These are phyloP conservation scores for Phytophthora cactorum DNA, from an alignment of 352 stramenopile genomes.

Conservation along the genomic window DNA sequence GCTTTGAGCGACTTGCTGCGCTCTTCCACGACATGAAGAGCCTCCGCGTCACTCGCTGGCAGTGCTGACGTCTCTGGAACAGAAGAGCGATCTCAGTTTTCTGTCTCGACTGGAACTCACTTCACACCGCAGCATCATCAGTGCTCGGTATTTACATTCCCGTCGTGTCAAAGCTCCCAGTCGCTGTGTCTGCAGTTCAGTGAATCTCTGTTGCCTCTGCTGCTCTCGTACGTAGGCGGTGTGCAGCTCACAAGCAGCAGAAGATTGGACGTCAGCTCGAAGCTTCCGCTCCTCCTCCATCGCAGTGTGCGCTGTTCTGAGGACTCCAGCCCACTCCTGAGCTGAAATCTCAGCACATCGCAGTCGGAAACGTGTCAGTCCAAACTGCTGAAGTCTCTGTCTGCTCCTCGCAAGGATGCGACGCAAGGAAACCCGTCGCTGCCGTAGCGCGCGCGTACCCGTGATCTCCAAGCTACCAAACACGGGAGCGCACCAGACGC, in stretches of 20 bases:
- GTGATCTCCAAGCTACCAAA: slow-evolving; percentile 18
- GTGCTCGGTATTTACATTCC: slow-evolving; percentile 18
- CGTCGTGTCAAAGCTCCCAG: slow-evolving; percentile 21
- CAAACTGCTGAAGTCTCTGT: slow-evolving; percentile 12
- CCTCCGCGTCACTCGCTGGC: slow-evolving; percentile 4
- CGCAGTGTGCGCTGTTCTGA: slow-evolving; percentile 43
- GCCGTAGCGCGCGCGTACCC: not conserved
- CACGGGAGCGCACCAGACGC: slow-evolving; percentile 4
- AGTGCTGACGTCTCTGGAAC: slow-evolving; percentile 28
- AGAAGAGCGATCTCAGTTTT: slow-evolving; percentile 26
- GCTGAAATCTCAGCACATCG: slow-evolving; percentile 37
- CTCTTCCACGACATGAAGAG: slow-evolving; percentile 26
- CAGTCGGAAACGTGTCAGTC: slow-evolving; percentile 37
- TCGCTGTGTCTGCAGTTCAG: slow-evolving; percentile 25
- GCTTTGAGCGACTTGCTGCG: not conserved
- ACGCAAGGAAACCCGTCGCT: slow-evolving; percentile 12
- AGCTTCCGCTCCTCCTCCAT: slow-evolving; percentile 56
- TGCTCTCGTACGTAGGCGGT: slow-evolving; percentile 30
- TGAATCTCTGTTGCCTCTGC: slow-evolving; percentile 25
- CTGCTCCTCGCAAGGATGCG: slow-evolving; percentile 21
- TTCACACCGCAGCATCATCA: slow-evolving; percentile 27
- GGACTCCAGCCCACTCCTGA: slow-evolving; percentile 46
- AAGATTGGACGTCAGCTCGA: slow-evolving; percentile 44
- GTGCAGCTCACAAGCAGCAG: slow-evolving; percentile 42
- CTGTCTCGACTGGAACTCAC: slow-evolving; percentile 14